These are phyloP conservation scores for Phytopythium vexans DNA, from an alignment of 352 stramenopile genomes.

Conservation along the genomic window DNA sequence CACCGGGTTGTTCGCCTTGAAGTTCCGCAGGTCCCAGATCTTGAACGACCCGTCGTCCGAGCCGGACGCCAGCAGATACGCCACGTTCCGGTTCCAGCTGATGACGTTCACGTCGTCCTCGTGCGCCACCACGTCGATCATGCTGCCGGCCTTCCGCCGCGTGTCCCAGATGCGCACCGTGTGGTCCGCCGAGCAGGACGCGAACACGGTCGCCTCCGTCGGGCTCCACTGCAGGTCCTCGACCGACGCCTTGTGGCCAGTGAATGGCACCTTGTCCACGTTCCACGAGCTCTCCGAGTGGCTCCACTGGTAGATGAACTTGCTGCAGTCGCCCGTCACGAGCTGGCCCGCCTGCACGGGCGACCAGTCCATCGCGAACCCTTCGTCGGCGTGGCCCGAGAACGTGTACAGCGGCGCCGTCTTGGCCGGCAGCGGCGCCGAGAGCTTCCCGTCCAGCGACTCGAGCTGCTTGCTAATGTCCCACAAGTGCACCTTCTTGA, in stretches of 20 bases:
- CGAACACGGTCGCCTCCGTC: conserved; percentile 96
- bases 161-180: conserved; percentile 98
- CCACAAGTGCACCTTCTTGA: conserved; percentile 95
- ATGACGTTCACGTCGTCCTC: conserved; percentile 99
- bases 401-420: conserved; percentile 91
- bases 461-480: conserved; percentile 92
- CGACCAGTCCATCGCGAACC: conserved; percentile 99
- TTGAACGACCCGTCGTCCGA: conserved; percentile 97
- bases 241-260: conserved; percentile 90
- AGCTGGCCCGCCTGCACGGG: conserved; percentile 86
- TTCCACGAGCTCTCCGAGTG: conserved; percentile 72
- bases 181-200: conserved; percentile 92
- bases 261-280: conserved; percentile 90
- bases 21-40: conserved; percentile 96
- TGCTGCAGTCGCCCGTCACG: conserved; percentile 95
- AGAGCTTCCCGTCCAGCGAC: conserved; percentile 80
- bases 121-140: conserved; percentile 93
- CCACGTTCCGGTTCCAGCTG: conserved; percentile 97
- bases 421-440: conserved; percentile 50
- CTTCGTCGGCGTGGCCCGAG: conserved; percentile 93
- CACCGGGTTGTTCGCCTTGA: conserved; percentile 87
- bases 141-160: conserved; percentile 89
- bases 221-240: conserved; percentile 99
- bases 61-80: conserved; percentile 96
- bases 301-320: conserved; percentile 96